Evolutionary conservation across 2,329 filamentous ascomycete genomes (phyloP).

Genomic region (Claviceps capensis): DNA sequence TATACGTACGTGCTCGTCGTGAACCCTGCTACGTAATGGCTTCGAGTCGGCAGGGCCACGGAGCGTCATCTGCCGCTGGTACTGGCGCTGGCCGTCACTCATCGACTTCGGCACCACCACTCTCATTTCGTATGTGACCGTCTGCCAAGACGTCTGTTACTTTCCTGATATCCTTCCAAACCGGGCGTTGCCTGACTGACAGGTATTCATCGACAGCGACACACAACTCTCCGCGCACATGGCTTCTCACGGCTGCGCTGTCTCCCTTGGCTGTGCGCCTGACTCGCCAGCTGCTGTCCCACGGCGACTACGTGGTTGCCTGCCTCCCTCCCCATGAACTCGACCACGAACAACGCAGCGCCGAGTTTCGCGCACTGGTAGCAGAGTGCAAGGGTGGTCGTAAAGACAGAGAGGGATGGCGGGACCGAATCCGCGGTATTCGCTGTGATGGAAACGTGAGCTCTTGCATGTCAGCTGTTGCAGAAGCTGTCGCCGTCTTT

Average conservation of each 20-base stretch:
- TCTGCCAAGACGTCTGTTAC: no score
- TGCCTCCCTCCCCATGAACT: conserved; percentile 70
- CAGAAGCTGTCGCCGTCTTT: conserved; percentile 74
- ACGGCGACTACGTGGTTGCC: conserved; percentile 82
- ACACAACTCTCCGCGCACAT: conserved; percentile 68
- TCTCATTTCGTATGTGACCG: conserved; percentile 35
- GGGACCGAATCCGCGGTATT: conserved; percentile 57
- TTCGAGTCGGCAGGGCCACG: not conserved
- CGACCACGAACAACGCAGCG: conserved; percentile 60
- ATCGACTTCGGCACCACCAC: conserved; percentile 27
- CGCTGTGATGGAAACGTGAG: conserved; percentile 50
- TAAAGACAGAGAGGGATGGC: conserved; percentile 64
- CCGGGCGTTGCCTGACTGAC: conserved; percentile 15
- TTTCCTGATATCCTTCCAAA: no score
- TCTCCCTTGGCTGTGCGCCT: conserved; percentile 76
- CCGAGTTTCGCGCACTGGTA: conserved; percentile 69
- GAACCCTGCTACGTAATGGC: no score
- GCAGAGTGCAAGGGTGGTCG: conserved; percentile 49
- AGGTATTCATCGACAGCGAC: conserved; percentile 33
- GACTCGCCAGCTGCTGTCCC: conserved; percentile 67
- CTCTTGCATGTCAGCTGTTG: conserved; percentile 74
- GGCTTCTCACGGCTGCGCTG: conserved; percentile 80
- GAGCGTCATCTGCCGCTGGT: conserved; percentile 2
- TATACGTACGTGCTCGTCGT: no score
- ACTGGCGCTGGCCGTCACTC: conserved; percentile 3